A percentile compares a stretch with the other conserved stretches of the same genome.
phyloP scores from a whole-genome alignment of 371 early-diverging fungal species.

The Smittium mucronatum region DNA sequence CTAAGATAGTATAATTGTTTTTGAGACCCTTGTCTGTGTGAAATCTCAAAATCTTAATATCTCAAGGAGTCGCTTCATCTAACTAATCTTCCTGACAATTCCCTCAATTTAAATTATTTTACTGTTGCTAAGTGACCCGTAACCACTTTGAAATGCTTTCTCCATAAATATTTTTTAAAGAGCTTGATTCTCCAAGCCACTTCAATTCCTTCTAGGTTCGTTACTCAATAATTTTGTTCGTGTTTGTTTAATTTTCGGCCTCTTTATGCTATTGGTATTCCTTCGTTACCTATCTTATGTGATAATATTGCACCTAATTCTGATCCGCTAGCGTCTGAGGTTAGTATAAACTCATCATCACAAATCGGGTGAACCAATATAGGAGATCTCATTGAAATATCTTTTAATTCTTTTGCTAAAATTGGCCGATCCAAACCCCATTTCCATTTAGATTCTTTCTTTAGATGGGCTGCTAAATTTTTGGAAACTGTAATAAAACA shows the following conservation, averaged over 20 bases:
- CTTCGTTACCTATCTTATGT: neutral
- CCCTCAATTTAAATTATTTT: neutral
- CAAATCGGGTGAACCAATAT: constrained; percentile 8
- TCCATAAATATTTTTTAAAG: neutral
- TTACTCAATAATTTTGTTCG: constrained; percentile 12
- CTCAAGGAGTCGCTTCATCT: neutral
- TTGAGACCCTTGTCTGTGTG: neutral
- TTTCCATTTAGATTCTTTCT: neutral
- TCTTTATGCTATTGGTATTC: constrained; percentile 1
- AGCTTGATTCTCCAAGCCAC: neutral
- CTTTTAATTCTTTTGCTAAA: constrained; percentile 1
- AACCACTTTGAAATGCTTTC: constrained; percentile 4
- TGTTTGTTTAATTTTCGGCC: neutral
- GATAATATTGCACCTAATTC: constrained; percentile 6
- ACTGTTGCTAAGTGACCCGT: constrained; percentile 8
- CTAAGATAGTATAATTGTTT: neutral
- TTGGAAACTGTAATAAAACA: constrained; percentile 1
- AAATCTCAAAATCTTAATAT: constrained; percentile 4
- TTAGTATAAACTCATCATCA: neutral
- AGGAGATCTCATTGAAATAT: neutral
- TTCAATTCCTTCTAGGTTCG: neutral
- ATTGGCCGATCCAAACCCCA: neutral
- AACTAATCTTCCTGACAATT: constrained; percentile 1
- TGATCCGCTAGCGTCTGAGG: neutral
- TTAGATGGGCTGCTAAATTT: neutral